Evolutionary conservation across 306 rosid genomes (phyloP).

Genomic region (Begonia loranthoides): DNA sequence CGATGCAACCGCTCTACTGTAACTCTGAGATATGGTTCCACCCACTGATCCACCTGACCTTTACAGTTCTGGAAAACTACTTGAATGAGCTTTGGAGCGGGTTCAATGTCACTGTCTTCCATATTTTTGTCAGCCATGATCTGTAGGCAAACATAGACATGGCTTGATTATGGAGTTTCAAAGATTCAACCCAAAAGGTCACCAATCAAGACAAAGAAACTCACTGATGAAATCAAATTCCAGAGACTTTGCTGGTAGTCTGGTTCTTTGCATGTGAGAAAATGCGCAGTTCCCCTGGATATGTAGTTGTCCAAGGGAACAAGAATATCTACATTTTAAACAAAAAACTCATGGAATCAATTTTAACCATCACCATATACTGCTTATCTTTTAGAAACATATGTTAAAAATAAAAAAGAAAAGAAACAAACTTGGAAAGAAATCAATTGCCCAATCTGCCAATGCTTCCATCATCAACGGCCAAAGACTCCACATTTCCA

Average conservation of each 20-base stretch:
- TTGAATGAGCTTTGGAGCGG: constrained; percentile 94
- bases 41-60: constrained; percentile 96
- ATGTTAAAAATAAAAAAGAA: neutral
- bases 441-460: constrained; percentile 89
- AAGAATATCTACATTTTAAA: constrained; percentile 50
- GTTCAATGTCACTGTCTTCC: constrained; percentile 91
- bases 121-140: constrained; percentile 62
- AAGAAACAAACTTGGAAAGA: constrained; percentile 57
- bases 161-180: neutral
- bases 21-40: constrained; percentile 76
- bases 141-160: constrained; percentile 20
- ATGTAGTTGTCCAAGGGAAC: constrained; percentile 94
- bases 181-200: neutral
- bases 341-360: neutral
- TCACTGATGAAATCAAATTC: constrained; percentile 83
- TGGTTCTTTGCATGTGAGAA: constrained; percentile 70
- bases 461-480: constrained; percentile 91
- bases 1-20: constrained; percentile 65
- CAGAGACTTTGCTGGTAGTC: constrained; percentile 88
- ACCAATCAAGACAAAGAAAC: constrained; percentile 21
- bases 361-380: neutral
- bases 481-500: constrained; percentile 98
- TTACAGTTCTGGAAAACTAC: constrained; percentile 86
- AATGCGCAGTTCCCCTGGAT: constrained; percentile 83
- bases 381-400: too few relatives aligned